Base-by-base conservation (phyloP, 2,329 filamentous ascomycete species). In the Alternaria incomplexa region DNA sequence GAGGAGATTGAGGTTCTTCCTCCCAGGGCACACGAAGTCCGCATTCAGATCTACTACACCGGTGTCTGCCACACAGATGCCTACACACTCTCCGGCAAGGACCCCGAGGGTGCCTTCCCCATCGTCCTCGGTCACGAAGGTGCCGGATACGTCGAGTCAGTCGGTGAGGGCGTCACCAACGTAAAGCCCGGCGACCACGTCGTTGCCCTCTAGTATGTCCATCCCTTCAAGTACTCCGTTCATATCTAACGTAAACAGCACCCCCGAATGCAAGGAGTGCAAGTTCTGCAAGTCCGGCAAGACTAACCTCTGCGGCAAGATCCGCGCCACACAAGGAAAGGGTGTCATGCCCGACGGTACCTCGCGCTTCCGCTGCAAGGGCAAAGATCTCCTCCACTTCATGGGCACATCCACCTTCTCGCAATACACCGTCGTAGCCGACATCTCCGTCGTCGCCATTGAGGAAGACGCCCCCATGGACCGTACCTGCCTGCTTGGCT, bases 251-350 rank as follows among this genome's bases (percentile, higher is more conserved):
- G 65, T 40, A 25, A 36, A 36, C 77, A 97, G 93, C 86, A 98
- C 94, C 50, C 96, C 96, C 70, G 95, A 98, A 85, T 98, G 96
- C 86, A 87, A 89, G 73, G 95, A 98, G 83, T 99, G 96, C 90
- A 98, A 98, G 86, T 98, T 98, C 88, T 99, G 96, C 91, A 96
- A 93, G 83, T 98, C 95, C 45, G 96, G 95, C 84, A 99, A 99
- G 90, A 98, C 95, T 77, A 97, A 98, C 84, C 91, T 98, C 62
- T 98, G 95, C 85, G 96, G 96, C 81, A 98, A 98, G 89, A 99
- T 99, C 83, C 91, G 96, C 76, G 93, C 93, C 48, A 98, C 96
- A 47, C 96, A 99, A 85, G 96, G 96, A 75, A 91, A 90, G 82
- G 96, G 96, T 78, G 89, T 97, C 73, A 97, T 99, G 94, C 96